These are phyloP conservation scores for Helenozyma rhizophorensis DNA, from an alignment of 805 yeast species.

Conservation along the genomic window DNA sequence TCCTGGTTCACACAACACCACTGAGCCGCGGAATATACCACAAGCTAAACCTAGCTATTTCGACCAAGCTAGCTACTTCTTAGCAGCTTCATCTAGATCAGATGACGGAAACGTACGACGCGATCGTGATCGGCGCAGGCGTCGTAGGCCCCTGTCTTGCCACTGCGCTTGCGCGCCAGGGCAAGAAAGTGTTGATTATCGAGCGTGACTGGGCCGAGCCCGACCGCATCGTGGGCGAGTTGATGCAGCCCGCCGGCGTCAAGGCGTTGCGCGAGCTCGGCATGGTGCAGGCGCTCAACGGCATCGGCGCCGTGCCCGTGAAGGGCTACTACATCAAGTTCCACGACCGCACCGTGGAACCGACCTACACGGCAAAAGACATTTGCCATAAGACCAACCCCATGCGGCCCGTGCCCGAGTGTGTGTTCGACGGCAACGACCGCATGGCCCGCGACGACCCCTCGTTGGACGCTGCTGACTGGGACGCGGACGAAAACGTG, in stretches of 20 bases:
- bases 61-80: too few species aligned
- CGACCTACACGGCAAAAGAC: slow-evolving; percentile 69
- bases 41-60: too few species aligned
- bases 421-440: slow-evolving; percentile 58
- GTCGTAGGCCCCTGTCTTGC: slow-evolving; percentile 94
- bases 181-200: slow-evolving; percentile 70
- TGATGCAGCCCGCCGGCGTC: slow-evolving; percentile 96
- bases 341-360: slow-evolving; percentile 49
- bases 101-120: too few species aligned
- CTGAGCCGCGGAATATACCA: too few species aligned
- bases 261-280: slow-evolving; percentile 80
- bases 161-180: slow-evolving; percentile 84
- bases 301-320: slow-evolving; percentile 72
- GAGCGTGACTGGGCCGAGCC: slow-evolving; percentile 93
- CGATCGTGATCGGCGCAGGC: slow-evolving; percentile 96
- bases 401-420: slow-evolving; percentile 47
- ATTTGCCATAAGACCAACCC: slow-evolving; percentile 39
- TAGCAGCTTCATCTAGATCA: too few species aligned
- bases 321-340: slow-evolving; percentile 78
- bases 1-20: too few species aligned
- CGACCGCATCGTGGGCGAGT: slow-evolving; percentile 94
- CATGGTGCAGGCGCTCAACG: slow-evolving; percentile 68
- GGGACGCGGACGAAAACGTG: slow-evolving; percentile 55
- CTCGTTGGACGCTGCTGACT: slow-evolving; percentile 39
- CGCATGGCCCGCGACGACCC: slow-evolving; percentile 46